phyloP scores from a whole-genome alignment of 2,329 filamentous ascomycete genomes.

The Trichophyton verrucosum region DNA sequence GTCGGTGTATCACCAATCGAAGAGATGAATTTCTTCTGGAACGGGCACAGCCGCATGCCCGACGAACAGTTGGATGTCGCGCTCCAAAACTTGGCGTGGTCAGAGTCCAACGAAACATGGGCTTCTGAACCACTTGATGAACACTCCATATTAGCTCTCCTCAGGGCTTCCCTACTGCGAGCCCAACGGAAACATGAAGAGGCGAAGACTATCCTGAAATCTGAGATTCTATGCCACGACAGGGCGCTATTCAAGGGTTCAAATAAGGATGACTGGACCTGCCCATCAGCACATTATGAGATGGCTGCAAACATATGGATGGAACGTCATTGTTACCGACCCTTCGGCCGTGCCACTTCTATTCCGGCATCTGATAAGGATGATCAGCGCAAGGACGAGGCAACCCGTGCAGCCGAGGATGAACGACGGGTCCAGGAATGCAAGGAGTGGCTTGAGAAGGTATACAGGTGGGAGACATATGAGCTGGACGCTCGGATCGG shows the following conservation, averaged over 20 bases:
- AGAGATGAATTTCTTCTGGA: slow-evolving; percentile 94
- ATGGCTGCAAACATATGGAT: slow-evolving; percentile 71
- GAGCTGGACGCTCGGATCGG: slow-evolving; percentile 48
- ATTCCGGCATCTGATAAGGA: background rate
- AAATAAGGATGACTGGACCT: slow-evolving; percentile 44
- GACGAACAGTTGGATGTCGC: slow-evolving; percentile 51
- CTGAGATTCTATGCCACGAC: slow-evolving; percentile 50
- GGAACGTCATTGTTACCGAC: slow-evolving; percentile 38
- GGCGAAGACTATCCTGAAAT: slow-evolving; percentile 52
- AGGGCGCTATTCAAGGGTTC: slow-evolving; percentile 40
- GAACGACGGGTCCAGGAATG: slow-evolving; percentile 38
- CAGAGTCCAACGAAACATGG: slow-evolving; percentile 48
- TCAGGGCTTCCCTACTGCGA: slow-evolving; percentile 54
- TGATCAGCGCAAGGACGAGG: background rate
- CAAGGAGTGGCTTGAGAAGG: slow-evolving; percentile 44
- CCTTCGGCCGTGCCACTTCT: slow-evolving; percentile 1
- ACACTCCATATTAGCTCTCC: slow-evolving; percentile 52
- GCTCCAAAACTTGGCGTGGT: slow-evolving; percentile 53
- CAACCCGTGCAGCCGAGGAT: slow-evolving; percentile 17
- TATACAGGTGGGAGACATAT: slow-evolving; percentile 48
- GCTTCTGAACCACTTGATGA: slow-evolving; percentile 45
- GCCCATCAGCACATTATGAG: slow-evolving; percentile 75
- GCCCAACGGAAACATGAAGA: slow-evolving; percentile 51
- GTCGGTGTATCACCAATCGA: slow-evolving; percentile 67
- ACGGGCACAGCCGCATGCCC: slow-evolving; percentile 71